Conservation (phyloP, 164 flowering plant genomes). For the Saururus chinensis region DNA sequence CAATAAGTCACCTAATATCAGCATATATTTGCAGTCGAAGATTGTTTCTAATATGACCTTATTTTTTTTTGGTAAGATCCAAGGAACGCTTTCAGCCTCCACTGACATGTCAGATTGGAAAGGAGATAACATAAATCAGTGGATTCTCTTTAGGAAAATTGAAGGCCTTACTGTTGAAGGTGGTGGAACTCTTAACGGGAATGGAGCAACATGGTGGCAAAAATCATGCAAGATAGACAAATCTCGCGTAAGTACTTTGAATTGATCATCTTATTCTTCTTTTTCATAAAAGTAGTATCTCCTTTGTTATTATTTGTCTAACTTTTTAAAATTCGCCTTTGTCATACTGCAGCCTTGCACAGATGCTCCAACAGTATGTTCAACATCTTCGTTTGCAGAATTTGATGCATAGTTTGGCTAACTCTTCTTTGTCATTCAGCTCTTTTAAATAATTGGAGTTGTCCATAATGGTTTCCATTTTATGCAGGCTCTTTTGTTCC, state of each 20-base stretch:
- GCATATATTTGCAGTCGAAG: neutral
- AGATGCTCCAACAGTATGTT: constrained; percentile 76
- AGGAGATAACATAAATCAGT: neutral
- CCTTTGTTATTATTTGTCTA: neutral
- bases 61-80: neutral
- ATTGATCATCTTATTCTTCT: neutral
- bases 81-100: neutral
- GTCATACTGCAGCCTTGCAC: constrained; percentile 74
- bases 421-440: neutral
- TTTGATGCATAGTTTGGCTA: neutral
- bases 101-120: neutral
- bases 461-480: neutral
- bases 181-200: constrained; percentile 49
- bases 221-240: constrained; percentile 29
- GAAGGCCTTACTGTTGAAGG: constrained; percentile 30
- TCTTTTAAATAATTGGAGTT: neutral
- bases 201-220: constrained; percentile 52
- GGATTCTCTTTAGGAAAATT: constrained; percentile 5
- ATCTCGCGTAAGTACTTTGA: constrained; percentile 11
- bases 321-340: neutral
- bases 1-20: too few relatives aligned
- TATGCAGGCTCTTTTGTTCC: constrained; percentile 15
- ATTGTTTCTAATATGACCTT: neutral
- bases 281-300: too few relatives aligned
- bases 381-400: neutral